phyloP scores from a whole-genome alignment of 371 early-diverging fungal species.

The Hamiltosporidium tvaerminnensis region DNA sequence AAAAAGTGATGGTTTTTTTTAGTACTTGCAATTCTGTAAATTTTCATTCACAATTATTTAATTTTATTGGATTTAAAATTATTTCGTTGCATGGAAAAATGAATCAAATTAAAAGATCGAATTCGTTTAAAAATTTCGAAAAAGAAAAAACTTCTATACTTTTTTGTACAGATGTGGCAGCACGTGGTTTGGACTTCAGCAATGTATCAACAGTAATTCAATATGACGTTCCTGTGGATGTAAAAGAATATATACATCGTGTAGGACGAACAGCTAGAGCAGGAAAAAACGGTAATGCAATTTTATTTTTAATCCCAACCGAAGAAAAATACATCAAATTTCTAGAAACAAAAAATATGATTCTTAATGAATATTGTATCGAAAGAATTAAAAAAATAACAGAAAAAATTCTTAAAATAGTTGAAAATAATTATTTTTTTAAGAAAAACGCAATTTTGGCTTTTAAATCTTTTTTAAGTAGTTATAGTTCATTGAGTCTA shows the following conservation, averaged over 20 bases:
- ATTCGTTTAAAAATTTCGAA: conserved; percentile 28
- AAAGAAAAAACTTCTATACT: conserved; percentile 56
- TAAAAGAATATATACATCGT: conserved; percentile 81
- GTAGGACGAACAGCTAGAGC: conserved; percentile 87
- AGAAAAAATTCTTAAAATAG: too few relatives aligned
- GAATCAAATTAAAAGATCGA: conserved; percentile 32
- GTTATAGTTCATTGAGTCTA: conserved; percentile 81
- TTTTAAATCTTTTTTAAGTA: conserved; percentile 77
- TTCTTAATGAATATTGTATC: too few relatives aligned
- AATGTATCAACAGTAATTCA: conserved; percentile 76
- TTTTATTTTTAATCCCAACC: too few relatives aligned
- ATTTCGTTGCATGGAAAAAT: conserved; percentile 43
- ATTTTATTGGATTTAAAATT: conserved; percentile 7
- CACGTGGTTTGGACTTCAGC: conserved; percentile 86
- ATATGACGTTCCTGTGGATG: conserved; percentile 79
- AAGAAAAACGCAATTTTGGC: conserved; percentile 89
- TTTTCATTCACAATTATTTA: conserved; percentile 64
- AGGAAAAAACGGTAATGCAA: conserved; percentile 68
- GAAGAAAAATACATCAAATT: too few relatives aligned
- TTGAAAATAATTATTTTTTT: conserved; percentile 90
- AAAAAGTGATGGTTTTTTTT: conserved; percentile 68
- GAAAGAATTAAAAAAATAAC: too few relatives aligned
- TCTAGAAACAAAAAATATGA: too few relatives aligned
- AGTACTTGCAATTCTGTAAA: conserved; percentile 74
- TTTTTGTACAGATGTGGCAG: conserved; percentile 86